A percentile compares a stretch with the other conserved stretches of the same genome.
These are phyloP conservation scores for Hypericum androsaemum DNA, from an alignment of 345 rosid genomes.

Conservation along the genomic window DNA sequence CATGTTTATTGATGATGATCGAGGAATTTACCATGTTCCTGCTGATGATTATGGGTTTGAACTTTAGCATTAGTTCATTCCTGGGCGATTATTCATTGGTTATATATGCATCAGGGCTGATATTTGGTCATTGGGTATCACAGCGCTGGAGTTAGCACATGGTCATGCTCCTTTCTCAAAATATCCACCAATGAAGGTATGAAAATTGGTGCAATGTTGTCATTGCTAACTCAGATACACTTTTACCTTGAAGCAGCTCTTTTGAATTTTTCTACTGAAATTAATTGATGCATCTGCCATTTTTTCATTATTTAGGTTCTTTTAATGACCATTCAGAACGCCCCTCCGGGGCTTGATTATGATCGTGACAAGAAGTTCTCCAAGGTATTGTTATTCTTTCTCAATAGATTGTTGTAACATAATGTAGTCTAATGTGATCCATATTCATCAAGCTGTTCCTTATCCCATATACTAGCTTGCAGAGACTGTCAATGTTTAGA, in stretches of 20 bases:
- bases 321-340: constrained; percentile 95
- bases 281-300: background rate
- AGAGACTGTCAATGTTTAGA: background rate
- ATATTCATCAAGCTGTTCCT: background rate
- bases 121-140: constrained; percentile 97
- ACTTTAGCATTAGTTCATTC: constrained; percentile 14
- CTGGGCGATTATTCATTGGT: constrained; percentile 12
- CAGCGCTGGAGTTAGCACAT: constrained; percentile 96
- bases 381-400: constrained; percentile 88
- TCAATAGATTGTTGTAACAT: constrained; percentile 19
- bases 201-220: background rate
- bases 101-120: constrained; percentile 65
- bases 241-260: background rate
- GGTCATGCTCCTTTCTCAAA: constrained; percentile 99
- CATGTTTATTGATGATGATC: no score
- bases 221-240: background rate
- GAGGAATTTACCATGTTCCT: no score
- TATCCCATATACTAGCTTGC: no score
- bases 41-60: no score
- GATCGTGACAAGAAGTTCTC: constrained; percentile 97
- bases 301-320: constrained; percentile 51
- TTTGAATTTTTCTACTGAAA: background rate
- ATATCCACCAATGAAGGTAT: constrained; percentile 98
- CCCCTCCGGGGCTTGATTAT: constrained; percentile 98
- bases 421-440: constrained; percentile 2